Evolutionary conservation across 495 filamentous ascomycete species (phyloP).

Genomic region (Durotheca rogersii): DNA sequence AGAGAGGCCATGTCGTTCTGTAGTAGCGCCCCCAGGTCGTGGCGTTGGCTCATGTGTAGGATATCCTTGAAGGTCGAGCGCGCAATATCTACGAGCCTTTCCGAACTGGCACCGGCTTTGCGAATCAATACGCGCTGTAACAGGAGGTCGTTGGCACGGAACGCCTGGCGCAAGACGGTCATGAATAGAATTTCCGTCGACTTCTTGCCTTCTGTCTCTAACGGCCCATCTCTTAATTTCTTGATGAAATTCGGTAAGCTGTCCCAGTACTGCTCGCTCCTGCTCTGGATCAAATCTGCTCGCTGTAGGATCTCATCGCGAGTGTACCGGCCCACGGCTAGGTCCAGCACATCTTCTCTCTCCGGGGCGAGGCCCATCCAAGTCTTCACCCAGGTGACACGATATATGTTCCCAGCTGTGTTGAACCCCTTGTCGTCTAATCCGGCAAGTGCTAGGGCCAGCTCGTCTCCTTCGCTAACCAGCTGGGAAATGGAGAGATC

Average conservation of each 20-base stretch:
- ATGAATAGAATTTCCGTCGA: constrained; percentile 38
- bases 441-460: constrained; percentile 24
- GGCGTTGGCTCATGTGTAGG: constrained; percentile 42
- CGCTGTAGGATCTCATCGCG: constrained; percentile 33
- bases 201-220: constrained; percentile 22
- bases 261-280: constrained; percentile 39
- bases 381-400: constrained; percentile 32
- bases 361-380: constrained; percentile 29
- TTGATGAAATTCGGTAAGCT: constrained; percentile 41
- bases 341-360: constrained; percentile 36
- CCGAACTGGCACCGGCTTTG: constrained; percentile 36
- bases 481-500: constrained; percentile 30
- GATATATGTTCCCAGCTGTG: constrained; percentile 25
- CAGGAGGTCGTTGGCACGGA: constrained; percentile 49
- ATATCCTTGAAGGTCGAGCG: constrained; percentile 44
- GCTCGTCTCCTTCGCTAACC: constrained; percentile 22
- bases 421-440: constrained; percentile 35
- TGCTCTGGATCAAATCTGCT: constrained; percentile 39
- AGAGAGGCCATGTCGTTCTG: constrained; percentile 35
- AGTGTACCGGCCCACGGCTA: constrained; percentile 33
- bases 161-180: constrained; percentile 40
- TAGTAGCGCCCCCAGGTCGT: constrained; percentile 38
- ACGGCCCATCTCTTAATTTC: constrained; percentile 33
- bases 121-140: constrained; percentile 48
- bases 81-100: constrained; percentile 42